phyloP scores from a whole-genome alignment of 2,329 filamentous ascomycete species.

The Bipolaris oryzae region DNA sequence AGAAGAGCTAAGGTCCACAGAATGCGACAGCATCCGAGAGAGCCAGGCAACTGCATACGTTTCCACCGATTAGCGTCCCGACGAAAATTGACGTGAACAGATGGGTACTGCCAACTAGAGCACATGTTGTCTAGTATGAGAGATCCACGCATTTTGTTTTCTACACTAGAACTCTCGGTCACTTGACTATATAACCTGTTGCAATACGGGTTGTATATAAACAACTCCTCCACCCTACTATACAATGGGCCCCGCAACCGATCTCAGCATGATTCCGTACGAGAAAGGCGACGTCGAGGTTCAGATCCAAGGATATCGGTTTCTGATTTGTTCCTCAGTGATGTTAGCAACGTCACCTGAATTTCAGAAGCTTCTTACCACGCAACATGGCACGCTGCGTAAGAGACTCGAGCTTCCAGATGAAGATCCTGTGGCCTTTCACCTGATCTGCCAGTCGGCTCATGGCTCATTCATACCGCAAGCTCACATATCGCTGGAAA shows the following conservation, averaged over 20 bases:
- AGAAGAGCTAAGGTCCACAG: background rate
- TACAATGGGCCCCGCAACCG: background rate
- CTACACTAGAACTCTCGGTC: background rate
- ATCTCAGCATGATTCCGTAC: background rate
- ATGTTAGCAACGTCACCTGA: constrained; percentile 6
- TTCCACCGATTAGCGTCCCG: background rate
- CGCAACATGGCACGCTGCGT: background rate
- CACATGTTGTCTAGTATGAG: background rate
- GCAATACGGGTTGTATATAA: background rate
- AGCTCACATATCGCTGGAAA: constrained; percentile 12
- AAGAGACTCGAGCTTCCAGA: constrained; percentile 4
- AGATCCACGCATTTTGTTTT: background rate
- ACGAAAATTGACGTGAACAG: background rate
- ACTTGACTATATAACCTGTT: constrained; percentile 1
- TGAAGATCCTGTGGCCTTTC: constrained; percentile 10
- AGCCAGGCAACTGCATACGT: background rate
- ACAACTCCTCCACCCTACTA: background rate
- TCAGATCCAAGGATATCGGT: background rate
- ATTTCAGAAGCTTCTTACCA: constrained; percentile 12
- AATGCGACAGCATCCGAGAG: background rate
- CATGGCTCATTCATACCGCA: constrained; percentile 14
- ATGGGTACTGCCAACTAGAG: background rate
- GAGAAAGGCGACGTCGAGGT: constrained; percentile 8
- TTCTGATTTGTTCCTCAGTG: constrained; percentile 10
- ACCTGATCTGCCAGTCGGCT: constrained; percentile 15